A percentile compares a stretch with the other conserved stretches of the same genome.
These are phyloP conservation scores for Melaleuca alternifolia DNA, from an alignment of 345 rosid genomes.

Conservation along the genomic window DNA sequence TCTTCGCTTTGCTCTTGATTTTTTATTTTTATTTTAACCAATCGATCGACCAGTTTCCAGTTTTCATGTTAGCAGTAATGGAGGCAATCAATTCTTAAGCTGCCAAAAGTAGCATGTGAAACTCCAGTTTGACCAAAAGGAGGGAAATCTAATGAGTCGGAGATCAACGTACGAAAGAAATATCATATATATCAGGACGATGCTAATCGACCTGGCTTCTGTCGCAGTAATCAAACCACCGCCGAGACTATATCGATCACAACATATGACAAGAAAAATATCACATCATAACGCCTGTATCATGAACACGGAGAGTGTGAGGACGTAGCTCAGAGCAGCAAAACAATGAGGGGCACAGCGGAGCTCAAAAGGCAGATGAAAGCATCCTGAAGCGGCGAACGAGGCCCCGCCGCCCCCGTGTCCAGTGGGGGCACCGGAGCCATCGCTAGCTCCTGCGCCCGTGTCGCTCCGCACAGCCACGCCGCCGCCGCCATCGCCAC, in stretches of 20 bases:
- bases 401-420: slow-evolving; percentile 2
- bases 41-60: neutral
- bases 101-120: neutral
- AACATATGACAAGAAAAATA: neutral
- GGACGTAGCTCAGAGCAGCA: neutral
- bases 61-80: neutral
- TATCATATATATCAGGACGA: neutral
- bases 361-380: neutral
- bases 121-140: neutral
- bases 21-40: neutral
- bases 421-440: slow-evolving; percentile 3
- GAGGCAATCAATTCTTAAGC: neutral
- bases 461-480: neutral
- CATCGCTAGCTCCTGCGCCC: neutral
- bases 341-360: neutral
- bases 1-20: neutral
- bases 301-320: neutral
- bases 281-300: neutral
- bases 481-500: neutral
- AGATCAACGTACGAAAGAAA: neutral
- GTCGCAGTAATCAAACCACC: neutral
- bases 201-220: neutral
- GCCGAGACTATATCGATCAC: neutral
- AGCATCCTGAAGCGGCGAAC: neutral
- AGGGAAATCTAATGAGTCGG: neutral